Percentiles rank a stretch among this genome's conserved stretches.
phyloP scores from a whole-genome alignment of 2,329 filamentous ascomycete genomes.

The Penicillium sp. region DNA sequence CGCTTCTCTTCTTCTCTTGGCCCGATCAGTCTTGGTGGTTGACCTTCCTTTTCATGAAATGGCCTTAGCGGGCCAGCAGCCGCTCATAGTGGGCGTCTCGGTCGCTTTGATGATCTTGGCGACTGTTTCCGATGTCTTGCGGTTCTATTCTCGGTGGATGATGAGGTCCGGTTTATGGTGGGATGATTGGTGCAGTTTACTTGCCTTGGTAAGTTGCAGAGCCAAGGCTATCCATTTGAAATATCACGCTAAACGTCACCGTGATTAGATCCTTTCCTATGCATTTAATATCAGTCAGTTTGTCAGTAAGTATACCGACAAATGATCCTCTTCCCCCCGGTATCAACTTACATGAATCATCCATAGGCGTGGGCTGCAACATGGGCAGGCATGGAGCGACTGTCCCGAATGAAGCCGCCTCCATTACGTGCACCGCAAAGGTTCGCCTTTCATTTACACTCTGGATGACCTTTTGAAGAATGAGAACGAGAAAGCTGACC shows the following conservation, averaged over 20 bases:
- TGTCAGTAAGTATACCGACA: background rate
- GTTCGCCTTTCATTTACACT: background rate
- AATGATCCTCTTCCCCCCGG: background rate
- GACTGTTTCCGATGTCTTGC: background rate
- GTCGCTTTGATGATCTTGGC: background rate
- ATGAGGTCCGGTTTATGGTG: background rate
- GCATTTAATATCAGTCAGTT: background rate
- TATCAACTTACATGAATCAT: background rate
- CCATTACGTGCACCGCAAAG: background rate
- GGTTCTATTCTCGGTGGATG: background rate
- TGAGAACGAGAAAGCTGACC: background rate
- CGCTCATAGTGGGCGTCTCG: background rate
- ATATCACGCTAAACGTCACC: background rate
- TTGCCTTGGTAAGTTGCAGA: background rate
- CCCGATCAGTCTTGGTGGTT: background rate
- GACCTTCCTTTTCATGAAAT: background rate
- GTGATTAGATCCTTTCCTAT: background rate
- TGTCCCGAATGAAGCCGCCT: background rate
- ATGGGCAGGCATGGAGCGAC: background rate
- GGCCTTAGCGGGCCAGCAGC: background rate
- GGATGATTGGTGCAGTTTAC: background rate
- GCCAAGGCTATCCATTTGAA: background rate
- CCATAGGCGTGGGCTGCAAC: background rate
- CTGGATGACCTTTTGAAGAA: background rate
- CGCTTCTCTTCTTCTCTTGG: background rate